Evolutionary conservation across 331 rosid genomes (phyloP).

Genomic region (Saraca asoca): DNA sequence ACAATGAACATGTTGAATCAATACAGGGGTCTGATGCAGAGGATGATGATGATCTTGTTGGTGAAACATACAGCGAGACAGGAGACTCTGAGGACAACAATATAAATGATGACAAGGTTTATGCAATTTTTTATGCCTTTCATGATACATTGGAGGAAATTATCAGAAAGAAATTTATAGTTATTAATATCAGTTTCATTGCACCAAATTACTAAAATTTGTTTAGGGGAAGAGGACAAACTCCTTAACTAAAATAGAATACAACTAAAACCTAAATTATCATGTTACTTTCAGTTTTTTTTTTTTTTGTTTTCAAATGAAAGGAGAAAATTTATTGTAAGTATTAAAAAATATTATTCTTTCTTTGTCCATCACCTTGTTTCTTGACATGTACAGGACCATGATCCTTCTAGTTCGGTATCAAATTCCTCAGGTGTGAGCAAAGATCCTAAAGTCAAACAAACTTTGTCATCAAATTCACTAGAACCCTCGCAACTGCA

Average conservation of each 20-base stretch:
- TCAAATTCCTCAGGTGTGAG: conserved; percentile 31
- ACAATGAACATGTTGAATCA: no score
- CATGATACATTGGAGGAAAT: conserved; percentile 18
- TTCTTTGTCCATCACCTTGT: background rate
- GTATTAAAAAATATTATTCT: no score
- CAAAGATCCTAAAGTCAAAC: conserved; percentile 40
- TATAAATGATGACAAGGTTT: conserved; percentile 55
- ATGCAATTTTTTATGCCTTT: conserved; percentile 32
- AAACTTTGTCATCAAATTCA: conserved; percentile 41
- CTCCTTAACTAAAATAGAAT: no score
- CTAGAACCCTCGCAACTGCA: conserved; percentile 35
- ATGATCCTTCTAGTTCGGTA: conserved; percentile 44
- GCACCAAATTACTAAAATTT: conserved; percentile 21
- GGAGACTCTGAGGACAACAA: conserved; percentile 47
- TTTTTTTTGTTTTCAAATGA: no score
- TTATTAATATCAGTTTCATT: conserved; percentile 26
- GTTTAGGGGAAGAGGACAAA: conserved; percentile 8
- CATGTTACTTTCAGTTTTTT: no score
- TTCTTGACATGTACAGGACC: conserved; percentile 56
- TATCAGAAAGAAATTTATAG: conserved; percentile 16
- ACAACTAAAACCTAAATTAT: no score
- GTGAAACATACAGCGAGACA: conserved; percentile 56
- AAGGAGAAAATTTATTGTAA: no score
- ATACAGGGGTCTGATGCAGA: no score
- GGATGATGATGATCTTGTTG: conserved; percentile 8